A percentile compares a stretch with the other conserved stretches of the same genome.
Conservation (phyloP, 257 asterid species). For the Haberlea rhodopensis region DNA sequence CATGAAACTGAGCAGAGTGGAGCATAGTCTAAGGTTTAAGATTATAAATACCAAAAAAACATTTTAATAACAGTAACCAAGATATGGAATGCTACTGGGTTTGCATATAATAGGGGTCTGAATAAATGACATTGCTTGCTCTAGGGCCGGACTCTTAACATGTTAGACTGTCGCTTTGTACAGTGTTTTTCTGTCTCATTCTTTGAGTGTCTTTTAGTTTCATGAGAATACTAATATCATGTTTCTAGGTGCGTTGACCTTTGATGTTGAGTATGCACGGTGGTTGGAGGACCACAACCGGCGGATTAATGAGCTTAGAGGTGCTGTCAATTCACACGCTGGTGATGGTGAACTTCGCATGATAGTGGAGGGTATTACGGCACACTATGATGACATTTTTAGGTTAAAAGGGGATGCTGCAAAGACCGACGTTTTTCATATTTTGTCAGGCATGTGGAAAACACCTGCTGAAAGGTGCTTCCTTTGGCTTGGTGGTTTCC, state of each 20-base stretch:
- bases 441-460: constrained; percentile 93
- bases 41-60: too few relatives aligned
- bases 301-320: constrained; percentile 72
- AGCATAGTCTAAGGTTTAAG: too few relatives aligned
- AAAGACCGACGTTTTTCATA: constrained; percentile 77
- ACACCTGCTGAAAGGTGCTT: constrained; percentile 95
- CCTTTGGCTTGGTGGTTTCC: constrained; percentile 96
- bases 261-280: constrained; percentile 81
- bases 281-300: constrained; percentile 88
- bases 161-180: background rate
- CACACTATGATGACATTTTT: constrained; percentile 73
- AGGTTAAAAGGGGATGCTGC: constrained; percentile 87
- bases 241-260: constrained; percentile 72
- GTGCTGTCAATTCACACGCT: constrained; percentile 84
- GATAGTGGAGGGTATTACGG: constrained; percentile 67
- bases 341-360: constrained; percentile 92
- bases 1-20: too few relatives aligned
- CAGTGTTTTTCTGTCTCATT: background rate
- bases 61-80: too few relatives aligned
- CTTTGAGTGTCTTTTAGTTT: background rate
- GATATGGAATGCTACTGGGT: too few relatives aligned
- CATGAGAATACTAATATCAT: constrained; percentile 11
- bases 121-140: background rate
- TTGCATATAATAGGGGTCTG: background rate
- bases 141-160: background rate